These are phyloP conservation scores for Alternaria incomplexa DNA, from an alignment of 2,329 filamentous ascomycete species.

Conservation along the genomic window DNA sequence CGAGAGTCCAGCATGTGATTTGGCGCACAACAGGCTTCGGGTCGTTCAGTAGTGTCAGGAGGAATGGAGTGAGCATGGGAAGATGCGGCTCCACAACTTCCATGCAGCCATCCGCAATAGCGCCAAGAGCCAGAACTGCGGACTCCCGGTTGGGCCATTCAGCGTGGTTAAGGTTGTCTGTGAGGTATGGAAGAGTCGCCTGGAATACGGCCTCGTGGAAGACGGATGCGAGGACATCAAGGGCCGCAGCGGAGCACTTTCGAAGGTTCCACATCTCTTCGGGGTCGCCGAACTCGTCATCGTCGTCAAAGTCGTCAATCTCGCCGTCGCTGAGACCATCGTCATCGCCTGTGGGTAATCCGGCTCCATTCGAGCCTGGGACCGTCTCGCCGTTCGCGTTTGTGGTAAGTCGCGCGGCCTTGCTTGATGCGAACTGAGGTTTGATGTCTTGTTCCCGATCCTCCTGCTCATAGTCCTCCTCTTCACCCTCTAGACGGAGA, in stretches of 20 bases:
- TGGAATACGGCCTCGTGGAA: conserved; percentile 89
- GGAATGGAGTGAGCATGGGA: conserved; percentile 86
- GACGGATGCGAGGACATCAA: conserved; percentile 91
- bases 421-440: conserved; percentile 83
- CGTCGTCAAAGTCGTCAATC: conserved; percentile 75
- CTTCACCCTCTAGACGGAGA: conserved; percentile 77
- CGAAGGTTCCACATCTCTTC: conserved; percentile 95
- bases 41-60: conserved; percentile 85
- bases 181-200: conserved; percentile 89
- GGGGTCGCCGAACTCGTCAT: conserved; percentile 74
- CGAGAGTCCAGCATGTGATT: conserved; percentile 97
- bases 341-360: conserved; percentile 56
- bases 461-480: conserved; percentile 86
- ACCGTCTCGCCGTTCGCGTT: conserved; percentile 51
- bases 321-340: conserved; percentile 88
- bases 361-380: conserved; percentile 51
- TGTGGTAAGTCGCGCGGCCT: conserved; percentile 65
- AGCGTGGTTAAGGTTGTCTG: conserved; percentile 82
- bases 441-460: conserved; percentile 91
- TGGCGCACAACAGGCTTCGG: conserved; percentile 88
- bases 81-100: conserved; percentile 87
- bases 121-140: conserved; percentile 90
- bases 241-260: conserved; percentile 93
- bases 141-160: conserved; percentile 95
- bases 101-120: conserved; percentile 94